Base-by-base conservation (phyloP, 805 yeast genomes). In the Nakazawaea sp. region DNA sequence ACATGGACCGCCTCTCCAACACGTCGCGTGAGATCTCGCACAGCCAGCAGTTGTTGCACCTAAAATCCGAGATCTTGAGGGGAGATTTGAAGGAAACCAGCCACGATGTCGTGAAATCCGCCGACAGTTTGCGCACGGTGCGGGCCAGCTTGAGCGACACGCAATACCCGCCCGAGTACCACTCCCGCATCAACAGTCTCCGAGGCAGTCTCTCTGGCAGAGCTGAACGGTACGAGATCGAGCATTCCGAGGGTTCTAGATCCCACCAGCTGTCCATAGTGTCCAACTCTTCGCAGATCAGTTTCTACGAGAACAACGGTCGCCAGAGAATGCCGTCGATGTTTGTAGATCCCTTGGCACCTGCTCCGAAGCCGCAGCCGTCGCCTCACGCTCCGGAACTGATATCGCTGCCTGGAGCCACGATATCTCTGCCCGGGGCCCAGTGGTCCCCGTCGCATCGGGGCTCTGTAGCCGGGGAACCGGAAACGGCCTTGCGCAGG, bases 331-430 rank as follows among this genome's bases (percentile, higher is more conserved):
- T 64, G 38, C 75, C 75, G 4, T 70, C 75, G 9, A 54, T 71
- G 27, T 58, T 68, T 24, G 55, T 60, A 37, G 78, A 72, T 44
- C 78, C 78, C 1, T 56, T 71, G 38, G 71, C 72, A 2, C 66
- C 72, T 1, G 61, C 50, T 3, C 67, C 69, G 11, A 27, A 18
- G 10, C 32, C 18, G 24, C 24, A 21, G 24, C 24, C 24, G 10
- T 8, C 24, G 24, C 24, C 24, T 7, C 24, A 21, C 10, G 24
- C 24, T 10, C 24, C 24, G 10, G 24, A 7, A 21, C 24, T 10
- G 10, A 35, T 30, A 25, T 28, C 32, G 5, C 12, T 43, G n/a
- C 12, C 45, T 32, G 25, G 34, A 27, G 20, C 29, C 19, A 20
- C 40, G 11, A 32, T n/a, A 19, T 16, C 28, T 35, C 37, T n/a